Base-by-base conservation (phyloP, 257 asterid genomes). In the Leonotis leonurus region DNA sequence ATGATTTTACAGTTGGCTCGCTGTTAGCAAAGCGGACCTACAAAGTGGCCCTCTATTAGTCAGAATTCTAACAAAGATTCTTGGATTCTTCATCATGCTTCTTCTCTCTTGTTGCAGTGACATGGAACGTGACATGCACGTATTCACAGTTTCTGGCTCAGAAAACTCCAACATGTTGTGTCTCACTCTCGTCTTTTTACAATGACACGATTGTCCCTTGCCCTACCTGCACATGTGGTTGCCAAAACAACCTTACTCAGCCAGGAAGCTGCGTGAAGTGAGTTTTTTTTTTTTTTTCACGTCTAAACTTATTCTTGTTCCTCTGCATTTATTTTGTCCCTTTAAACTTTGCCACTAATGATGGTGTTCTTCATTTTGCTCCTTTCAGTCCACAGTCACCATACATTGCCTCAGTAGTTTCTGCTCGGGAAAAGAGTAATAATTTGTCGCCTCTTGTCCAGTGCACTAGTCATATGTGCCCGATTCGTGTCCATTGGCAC, bases 401-500 rank as follows among this genome's bases (percentile, higher is more conserved):
- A 6, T 80, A 86, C 75, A 67, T 84, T 56, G 89, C 87, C 49
- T 82, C 97, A 26, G 91, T 84, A 72, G 89, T 89, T 62, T 74
- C 94, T 29, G 80, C 67, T 64, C 79, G 69, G 44, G 77, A 67
- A 57, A 84, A 81, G 79, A 45, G 66, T n/a, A 81, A 68, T 49
- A 71, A 45, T 69, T 65, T 74, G 45, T 63, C 87, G 11, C 97
- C 95, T 60, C 75, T 87, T 8, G 95, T 90, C 63, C 97, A 90
- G 46, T 87, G 97, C 71, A 85, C 95, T 13, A 78, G 75, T 55
- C 95, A 85, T 60, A 90, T 87, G 97, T 90, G 95, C 74, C 97
- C 97, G 0, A 81, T 90, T 71, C 81, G 95, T 32, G 83, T 90
- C 58, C 96, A 90, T 69, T 87, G 96, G 97, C 97, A 87, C 6